phyloP scores from a whole-genome alignment of 1,284 basidiomycete genomes.

The Athelia psychrophila region DNA sequence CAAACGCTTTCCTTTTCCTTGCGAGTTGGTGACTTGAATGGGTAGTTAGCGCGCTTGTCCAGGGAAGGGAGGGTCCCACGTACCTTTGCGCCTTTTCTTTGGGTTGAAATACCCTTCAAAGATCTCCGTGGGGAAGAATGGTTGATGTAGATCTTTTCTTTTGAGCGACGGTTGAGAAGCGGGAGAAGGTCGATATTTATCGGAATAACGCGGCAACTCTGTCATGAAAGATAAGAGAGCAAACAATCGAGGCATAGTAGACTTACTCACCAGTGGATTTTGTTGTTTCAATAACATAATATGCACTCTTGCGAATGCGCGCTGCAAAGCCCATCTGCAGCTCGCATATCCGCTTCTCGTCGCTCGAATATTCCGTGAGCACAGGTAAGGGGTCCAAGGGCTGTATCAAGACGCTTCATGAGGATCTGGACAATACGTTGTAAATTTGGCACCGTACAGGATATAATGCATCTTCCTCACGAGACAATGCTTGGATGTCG shows the following conservation, averaged over 20 bases:
- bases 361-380: constrained; percentile 56
- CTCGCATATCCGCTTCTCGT: constrained; percentile 62
- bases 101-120: constrained; percentile 79
- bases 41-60: not conserved
- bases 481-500: constrained; percentile 70
- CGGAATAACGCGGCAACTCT: constrained; percentile 77
- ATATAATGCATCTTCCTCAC: constrained; percentile 73
- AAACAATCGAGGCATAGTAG: not conserved
- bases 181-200: constrained; percentile 69
- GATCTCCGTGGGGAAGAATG: constrained; percentile 76
- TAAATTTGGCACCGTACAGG: constrained; percentile 51
- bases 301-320: constrained; percentile 63
- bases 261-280: constrained; percentile 57
- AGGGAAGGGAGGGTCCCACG: constrained; percentile 3
- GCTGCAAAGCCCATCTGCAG: constrained; percentile 64
- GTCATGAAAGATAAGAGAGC: constrained; percentile 3
- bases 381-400: constrained; percentile 58
- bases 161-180: constrained; percentile 62
- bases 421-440: not conserved
- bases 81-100: constrained; percentile 59
- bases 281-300: constrained; percentile 68
- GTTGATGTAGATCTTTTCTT: constrained; percentile 62
- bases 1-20: constrained; percentile 38
- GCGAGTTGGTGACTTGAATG: constrained; percentile 29
- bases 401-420: constrained; percentile 35